A percentile compares a stretch with the other conserved stretches of the same genome.
These are phyloP conservation scores for Galerina sulciceps DNA, from an alignment of 768 basidiomycete genomes.

Conservation along the genomic window DNA sequence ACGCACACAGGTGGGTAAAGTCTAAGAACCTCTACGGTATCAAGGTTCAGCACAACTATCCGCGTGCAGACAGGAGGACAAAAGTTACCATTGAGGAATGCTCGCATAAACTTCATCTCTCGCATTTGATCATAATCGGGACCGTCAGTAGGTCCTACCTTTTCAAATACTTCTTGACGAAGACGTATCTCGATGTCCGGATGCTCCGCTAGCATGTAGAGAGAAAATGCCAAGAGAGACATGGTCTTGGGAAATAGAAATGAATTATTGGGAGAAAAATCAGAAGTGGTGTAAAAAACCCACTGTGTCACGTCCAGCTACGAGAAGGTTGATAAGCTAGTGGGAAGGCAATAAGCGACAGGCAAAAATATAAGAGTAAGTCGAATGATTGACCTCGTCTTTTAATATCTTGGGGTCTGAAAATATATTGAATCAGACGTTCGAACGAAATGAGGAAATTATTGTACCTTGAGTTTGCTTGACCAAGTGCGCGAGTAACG, in stretches of 20 bases:
- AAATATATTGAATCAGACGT: not conserved
- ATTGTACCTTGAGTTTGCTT: slow-evolving; percentile 42
- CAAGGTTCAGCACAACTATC: not conserved
- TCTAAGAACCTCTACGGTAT: slow-evolving; percentile 42
- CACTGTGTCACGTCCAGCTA: slow-evolving; percentile 62
- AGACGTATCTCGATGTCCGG: slow-evolving; percentile 42
- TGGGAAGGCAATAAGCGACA: not conserved
- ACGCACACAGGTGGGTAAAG: slow-evolving; percentile 41
- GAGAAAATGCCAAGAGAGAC: slow-evolving; percentile 40
- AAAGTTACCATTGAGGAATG: slow-evolving; percentile 41
- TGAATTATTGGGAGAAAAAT: not conserved
- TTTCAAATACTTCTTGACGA: slow-evolving; percentile 42
- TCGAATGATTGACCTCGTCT: slow-evolving; percentile 31
- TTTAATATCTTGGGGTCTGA: slow-evolving; percentile 36
- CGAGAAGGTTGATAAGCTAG: slow-evolving; percentile 21
- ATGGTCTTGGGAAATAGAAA: slow-evolving; percentile 33
- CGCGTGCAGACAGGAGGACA: not conserved
- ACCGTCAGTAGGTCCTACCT: slow-evolving; percentile 36
- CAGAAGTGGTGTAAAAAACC: slow-evolving; percentile 4
- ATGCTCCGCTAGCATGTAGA: slow-evolving; percentile 49
- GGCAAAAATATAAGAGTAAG: too few species aligned
- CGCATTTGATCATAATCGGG: slow-evolving; percentile 50
- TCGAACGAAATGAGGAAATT: not conserved
- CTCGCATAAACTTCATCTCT: slow-evolving; percentile 44
- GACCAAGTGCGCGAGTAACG: slow-evolving; percentile 53